Conservation (phyloP, 768 basidiomycete species). For the Boletus reticuloceps region DNA sequence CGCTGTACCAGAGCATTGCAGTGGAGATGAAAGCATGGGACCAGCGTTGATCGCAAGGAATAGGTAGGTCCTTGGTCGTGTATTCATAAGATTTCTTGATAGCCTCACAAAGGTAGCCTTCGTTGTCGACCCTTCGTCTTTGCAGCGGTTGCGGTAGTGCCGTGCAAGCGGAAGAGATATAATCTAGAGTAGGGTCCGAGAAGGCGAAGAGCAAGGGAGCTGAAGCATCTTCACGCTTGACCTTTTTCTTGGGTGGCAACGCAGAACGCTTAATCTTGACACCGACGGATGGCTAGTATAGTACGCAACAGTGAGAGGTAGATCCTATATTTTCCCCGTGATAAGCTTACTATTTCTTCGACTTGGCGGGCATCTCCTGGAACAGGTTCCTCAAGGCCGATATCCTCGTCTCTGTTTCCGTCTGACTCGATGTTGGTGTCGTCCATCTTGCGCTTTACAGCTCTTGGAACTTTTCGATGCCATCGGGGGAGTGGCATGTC, state of each 20-base stretch:
- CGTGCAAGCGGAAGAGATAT: neutral
- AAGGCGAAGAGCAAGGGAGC: neutral
- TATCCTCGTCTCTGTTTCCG: neutral
- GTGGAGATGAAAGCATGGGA: conserved; percentile 5
- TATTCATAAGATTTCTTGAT: neutral
- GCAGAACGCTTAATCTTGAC: too few relatives aligned
- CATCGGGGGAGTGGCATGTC: neutral
- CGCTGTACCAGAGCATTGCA: conserved; percentile 5
- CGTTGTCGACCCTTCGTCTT: neutral
- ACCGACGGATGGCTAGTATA: neutral
- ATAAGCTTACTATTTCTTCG: neutral
- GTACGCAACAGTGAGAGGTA: neutral
- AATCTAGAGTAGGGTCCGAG: too few relatives aligned
- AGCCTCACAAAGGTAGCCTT: neutral
- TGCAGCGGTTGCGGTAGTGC: neutral
- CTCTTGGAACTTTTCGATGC: neutral
- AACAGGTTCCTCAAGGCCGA: neutral
- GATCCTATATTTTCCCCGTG: neutral
- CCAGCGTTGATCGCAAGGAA: conserved; percentile 3
- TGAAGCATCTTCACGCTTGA: neutral
- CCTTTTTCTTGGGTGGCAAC: neutral
- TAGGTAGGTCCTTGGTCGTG: neutral
- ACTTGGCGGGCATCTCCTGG: too few relatives aligned
- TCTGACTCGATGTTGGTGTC: neutral
- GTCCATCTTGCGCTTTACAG: neutral